Evolutionary conservation across 768 basidiomycete genomes (phyloP), one percentile per base, ranked within the genome.

Genomic region (Candolleomyces eurysporus): DNA sequence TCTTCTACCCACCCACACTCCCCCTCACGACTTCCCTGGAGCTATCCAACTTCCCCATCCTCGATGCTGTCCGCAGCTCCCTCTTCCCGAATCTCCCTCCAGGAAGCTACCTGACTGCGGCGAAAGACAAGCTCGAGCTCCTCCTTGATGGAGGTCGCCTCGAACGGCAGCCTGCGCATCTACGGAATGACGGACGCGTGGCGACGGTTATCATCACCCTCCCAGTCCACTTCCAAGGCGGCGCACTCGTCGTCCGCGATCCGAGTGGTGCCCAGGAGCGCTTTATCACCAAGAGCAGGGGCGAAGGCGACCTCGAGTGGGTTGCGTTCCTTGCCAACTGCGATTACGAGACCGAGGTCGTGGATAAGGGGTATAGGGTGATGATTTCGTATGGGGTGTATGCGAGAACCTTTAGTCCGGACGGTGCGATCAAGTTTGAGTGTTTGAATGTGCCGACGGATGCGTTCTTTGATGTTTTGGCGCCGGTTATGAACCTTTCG

Each of bases 11-110:
- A 8, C 77, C 85, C 8, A 87, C 81, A 57, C 84, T 91, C 51
- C 88, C 90, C 17, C 74, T 92, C 60, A 91, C 89, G 0, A 78
- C 88, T 26, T 88, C 91, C 0, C 83, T 93, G 65, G 91, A 94
- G 66, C 81, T 94, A 63, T 82, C 90, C 19, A 91, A 88, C 70
- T 89, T 91, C 68, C 91, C 91, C 3, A 87, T 94, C 69, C 83
- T 94, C 62, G 91, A 91, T 64, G 86, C 91, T 0, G 78, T 92
- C 21, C 85, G 86, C 51, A 85, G 77, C 59, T 78, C 86, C 0
- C 77, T 94, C n/a, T 92, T 92, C 72, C 90, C 90, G 0, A 78
- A 80, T 30, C 77, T 92, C 4, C 85, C 89, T 4, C 68, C 75
- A 0, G 90, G 90, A 3, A 84, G 91, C 67, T 86, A 88, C 71